These are phyloP conservation scores for Yamadazyma diddensiae DNA, from an alignment of 1,139 yeast species.

Conservation along the genomic window DNA sequence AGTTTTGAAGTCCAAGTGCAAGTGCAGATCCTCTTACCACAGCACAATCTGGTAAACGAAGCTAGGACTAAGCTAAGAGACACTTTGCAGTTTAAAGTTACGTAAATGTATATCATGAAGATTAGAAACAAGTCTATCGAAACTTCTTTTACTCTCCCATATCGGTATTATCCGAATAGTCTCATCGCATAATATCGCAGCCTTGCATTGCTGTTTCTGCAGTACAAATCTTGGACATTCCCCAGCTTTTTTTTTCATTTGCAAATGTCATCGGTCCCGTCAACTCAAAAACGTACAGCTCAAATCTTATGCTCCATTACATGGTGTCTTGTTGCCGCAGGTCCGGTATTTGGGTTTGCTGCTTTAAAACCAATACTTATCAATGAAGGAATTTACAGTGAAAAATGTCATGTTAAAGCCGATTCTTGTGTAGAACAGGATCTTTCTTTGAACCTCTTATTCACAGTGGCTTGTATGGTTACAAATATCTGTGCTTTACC, in stretches of 20 bases:
- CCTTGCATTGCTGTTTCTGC: too few species aligned
- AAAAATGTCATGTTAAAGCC: slow-evolving; percentile 43
- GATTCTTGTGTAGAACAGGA: slow-evolving; percentile 69
- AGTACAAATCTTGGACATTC: too few species aligned
- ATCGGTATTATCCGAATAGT: slow-evolving; percentile 1
- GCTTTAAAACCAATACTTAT: slow-evolving; percentile 84
- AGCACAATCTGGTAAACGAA: too few species aligned
- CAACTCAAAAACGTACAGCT: slow-evolving; percentile 21
- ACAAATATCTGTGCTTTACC: slow-evolving; percentile 83
- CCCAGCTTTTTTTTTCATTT: too few species aligned
- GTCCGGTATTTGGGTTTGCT: slow-evolving; percentile 92
- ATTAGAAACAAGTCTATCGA: background rate
- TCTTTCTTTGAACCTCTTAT: slow-evolving; percentile 73
- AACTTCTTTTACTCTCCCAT: background rate
- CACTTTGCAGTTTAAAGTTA: too few species aligned
- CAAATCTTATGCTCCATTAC: slow-evolving; percentile 59
- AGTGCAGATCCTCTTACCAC: too few species aligned
- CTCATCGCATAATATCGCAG: slow-evolving; percentile 1
- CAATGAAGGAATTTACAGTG: slow-evolving; percentile 70
- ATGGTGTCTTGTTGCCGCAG: slow-evolving; percentile 92
- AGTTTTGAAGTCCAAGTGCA: too few species aligned
- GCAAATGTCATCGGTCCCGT: too few species aligned
- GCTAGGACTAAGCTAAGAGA: too few species aligned
- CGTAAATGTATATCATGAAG: background rate
- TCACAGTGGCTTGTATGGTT: slow-evolving; percentile 81